Conservation (phyloP, 345 rosid genomes). For the Gossypium arboreum region DNA sequence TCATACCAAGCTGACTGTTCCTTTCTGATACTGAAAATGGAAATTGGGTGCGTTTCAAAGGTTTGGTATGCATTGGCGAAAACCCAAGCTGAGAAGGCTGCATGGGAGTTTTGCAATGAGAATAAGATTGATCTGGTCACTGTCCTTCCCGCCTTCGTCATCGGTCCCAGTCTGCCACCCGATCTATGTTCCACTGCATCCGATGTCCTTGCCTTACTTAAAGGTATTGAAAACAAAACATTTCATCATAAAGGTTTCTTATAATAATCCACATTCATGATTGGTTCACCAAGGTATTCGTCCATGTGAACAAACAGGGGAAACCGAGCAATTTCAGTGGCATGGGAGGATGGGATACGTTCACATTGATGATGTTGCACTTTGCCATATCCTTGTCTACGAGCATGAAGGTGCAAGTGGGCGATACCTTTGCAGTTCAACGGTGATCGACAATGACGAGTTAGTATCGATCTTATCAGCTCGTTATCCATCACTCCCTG, state of each 20-base stretch:
- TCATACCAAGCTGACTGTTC: constrained; percentile 16
- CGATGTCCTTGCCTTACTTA: constrained; percentile 73
- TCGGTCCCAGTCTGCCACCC: constrained; percentile 81
- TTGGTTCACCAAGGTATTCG: not conserved
- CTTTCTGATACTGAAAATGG: not conserved
- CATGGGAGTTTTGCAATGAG: constrained; percentile 74
- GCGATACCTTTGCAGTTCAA: constrained; percentile 67
- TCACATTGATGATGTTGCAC: constrained; percentile 87
- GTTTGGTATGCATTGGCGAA: constrained; percentile 73
- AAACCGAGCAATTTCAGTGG: constrained; percentile 59
- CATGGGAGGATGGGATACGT: constrained; percentile 91
- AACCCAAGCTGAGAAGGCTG: constrained; percentile 79
- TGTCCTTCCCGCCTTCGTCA: constrained; percentile 62
- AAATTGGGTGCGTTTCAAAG: constrained; percentile 28
- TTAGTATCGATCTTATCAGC: constrained; percentile 47
- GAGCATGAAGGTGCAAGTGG: constrained; percentile 50
- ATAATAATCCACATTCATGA: not conserved
- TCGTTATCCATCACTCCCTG: constrained; percentile 55
- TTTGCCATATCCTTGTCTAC: constrained; percentile 64
- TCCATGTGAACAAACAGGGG: constrained; percentile 35
- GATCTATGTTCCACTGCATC: constrained; percentile 70
- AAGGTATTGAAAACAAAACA: constrained; percentile 37
- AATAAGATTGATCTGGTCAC: constrained; percentile 62
- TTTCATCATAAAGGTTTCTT: not conserved
- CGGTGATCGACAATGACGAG: constrained; percentile 49